Base-by-base conservation (phyloP, 805 yeast genomes). In the Kregervanrija delftensis region DNA sequence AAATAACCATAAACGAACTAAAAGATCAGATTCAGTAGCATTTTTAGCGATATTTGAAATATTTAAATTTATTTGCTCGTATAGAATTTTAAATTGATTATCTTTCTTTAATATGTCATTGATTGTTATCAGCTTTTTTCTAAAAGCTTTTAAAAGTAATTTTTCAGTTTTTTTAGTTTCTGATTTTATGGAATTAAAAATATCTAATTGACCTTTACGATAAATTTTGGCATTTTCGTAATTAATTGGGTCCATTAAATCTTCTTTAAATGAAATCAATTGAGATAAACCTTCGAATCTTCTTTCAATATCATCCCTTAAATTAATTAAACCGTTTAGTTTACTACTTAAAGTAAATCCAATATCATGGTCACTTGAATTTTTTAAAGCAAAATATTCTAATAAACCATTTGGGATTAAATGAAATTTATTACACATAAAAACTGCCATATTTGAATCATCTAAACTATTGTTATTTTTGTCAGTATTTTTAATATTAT, bases 281-380 rank as follows among this genome's bases (percentile, higher is more conserved):
- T 42, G 40, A 41, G 51, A 55, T 38, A 56, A 31, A 12, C 51
- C 51, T 11, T 56, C 56, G 43, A 56, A 62, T 51, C 81, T 83
- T 32, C 70, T 59, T 30, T 71, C 73, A 10, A 84, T 49, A 3
- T 86, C 81, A n/a, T 61, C 55, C 14, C 74, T 60, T 38, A 85
- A 59, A 47, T 78, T 73, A 51, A 71, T 76, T 33, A 81, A 56
- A 0, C 90, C 93, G 39, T 79, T 80, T n/a, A 85, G 61, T 42
- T 68, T 61, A 66, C 76, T 72, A 52, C 85, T 68, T 36, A 77
- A 59, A 0, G 79, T 74, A 17, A 72, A 49, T 1, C 46, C 51
- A 8, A 52, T 47, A 43, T 84, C 90, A 49, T 74, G 69, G 1
- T 57, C 55, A 42, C 72, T 65, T 48, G 69, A 74, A 8, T 75